Conservation (phyloP, 2,329 filamentous ascomycete genomes). For the Pezicula radicicola region DNA sequence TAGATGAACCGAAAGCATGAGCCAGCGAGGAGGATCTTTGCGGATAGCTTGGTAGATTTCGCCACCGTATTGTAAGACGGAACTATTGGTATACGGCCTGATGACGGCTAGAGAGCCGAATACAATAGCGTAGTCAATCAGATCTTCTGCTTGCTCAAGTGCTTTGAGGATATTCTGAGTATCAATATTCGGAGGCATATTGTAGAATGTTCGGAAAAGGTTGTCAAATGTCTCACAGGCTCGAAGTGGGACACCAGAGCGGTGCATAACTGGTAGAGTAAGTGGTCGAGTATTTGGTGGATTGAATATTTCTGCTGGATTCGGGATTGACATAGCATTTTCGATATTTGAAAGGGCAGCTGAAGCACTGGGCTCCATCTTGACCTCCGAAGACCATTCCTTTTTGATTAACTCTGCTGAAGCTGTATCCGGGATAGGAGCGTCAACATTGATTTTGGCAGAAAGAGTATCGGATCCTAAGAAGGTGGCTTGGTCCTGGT, state of each 20-base stretch:
- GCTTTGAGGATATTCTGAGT: conserved; percentile 8
- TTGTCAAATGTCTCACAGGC: conserved; percentile 12
- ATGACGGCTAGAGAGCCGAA: conserved; percentile 7
- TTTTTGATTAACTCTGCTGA: too few relatives aligned
- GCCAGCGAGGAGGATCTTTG: conserved; percentile 16
- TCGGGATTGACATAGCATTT: not conserved
- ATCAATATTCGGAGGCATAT: conserved; percentile 8
- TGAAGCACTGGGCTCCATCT: too few relatives aligned
- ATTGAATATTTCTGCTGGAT: not conserved
- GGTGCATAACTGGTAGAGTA: not conserved
- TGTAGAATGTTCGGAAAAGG: conserved; percentile 14
- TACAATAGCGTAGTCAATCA: conserved; percentile 7
- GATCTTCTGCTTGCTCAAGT: conserved; percentile 9
- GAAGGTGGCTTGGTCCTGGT: too few relatives aligned
- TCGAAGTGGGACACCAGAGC: not conserved
- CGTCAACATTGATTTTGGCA: too few relatives aligned
- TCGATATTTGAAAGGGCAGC: too few relatives aligned
- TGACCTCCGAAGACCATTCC: too few relatives aligned
- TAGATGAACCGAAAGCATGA: conserved; percentile 12
- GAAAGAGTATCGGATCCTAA: too few relatives aligned
- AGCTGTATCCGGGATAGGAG: too few relatives aligned
- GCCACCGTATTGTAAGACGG: conserved; percentile 10
- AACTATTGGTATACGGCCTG: conserved; percentile 6
- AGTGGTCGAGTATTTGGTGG: not conserved
- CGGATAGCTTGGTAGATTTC: conserved; percentile 14